These are phyloP conservation scores for Xylaria palmicola DNA, from an alignment of 495 filamentous ascomycete genomes.

Conservation along the genomic window DNA sequence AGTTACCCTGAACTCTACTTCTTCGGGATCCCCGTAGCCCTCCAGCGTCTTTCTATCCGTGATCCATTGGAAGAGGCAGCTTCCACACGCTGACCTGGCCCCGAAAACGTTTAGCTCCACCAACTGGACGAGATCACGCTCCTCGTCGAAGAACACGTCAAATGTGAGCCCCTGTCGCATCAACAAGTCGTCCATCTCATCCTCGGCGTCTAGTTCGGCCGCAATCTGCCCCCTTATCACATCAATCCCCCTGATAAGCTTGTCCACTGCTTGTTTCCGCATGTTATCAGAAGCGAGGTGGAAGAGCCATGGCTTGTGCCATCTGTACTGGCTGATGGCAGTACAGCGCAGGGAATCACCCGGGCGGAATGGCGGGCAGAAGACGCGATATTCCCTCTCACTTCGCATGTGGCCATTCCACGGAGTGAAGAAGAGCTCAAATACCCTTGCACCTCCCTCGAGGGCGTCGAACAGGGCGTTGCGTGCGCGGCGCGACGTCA, in stretches of 20 bases:
- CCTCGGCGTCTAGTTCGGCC: neutral
- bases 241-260: conserved; percentile 8
- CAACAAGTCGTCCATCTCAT: conserved; percentile 12
- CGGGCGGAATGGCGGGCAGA: conserved; percentile 22
- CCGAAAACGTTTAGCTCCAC: conserved; percentile 32
- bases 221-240: conserved; percentile 12
- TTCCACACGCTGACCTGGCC: conserved; percentile 24
- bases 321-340: conserved; percentile 36
- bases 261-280: conserved; percentile 11
- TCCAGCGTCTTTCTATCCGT: conserved; percentile 23
- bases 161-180: conserved; percentile 30
- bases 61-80: conserved; percentile 33
- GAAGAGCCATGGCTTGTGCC: conserved; percentile 33
- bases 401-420: conserved; percentile 29
- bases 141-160: conserved; percentile 31
- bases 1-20: conserved; percentile 14
- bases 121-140: conserved; percentile 11
- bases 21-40: neutral
- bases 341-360: conserved; percentile 19
- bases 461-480: conserved; percentile 18
- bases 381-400: conserved; percentile 34
- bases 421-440: conserved; percentile 30
- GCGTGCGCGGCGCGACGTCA: conserved; percentile 28
- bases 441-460: neutral
- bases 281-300: neutral